Evolutionary conservation across 2,329 filamentous ascomycete genomes (phyloP), one percentile per base, ranked within the genome.

Genomic region (Trichoderma koningiopsis): DNA sequence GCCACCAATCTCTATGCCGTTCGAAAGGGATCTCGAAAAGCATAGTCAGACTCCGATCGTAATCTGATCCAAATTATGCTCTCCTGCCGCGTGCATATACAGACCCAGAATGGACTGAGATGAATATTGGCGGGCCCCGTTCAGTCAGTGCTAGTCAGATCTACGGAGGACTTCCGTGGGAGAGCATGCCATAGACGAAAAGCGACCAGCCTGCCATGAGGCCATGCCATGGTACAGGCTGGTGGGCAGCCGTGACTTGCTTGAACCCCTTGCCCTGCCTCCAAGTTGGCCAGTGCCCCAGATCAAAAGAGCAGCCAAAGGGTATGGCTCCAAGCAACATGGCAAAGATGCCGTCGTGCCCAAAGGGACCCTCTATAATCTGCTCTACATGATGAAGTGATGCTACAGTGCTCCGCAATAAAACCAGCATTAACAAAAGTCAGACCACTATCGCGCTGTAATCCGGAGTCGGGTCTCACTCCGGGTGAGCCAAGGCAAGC

Each of bases 1-100:
- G 61, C 63, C 63, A 49, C 63, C 55, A 52, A 67, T 52, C 22
- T 59, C 40, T 67, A 33, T 43, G 27, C 35, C 29, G 52, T 35
- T 57, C 24, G 40, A 35, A 43, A 24, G 27, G n/a, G 24, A 24
- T 49, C 63, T 35, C 13, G 29, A 66, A 35, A 55, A 53, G 53
- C 19, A 55, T 47, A 31, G 63, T 58, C 37, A 53, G 63, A 66
- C 63, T 49, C 53, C 22, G 63, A 58, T 66, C 53, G 55, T 22
- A 66, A 66, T 58, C 63, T 49, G 63, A 66, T 66, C 63, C 27
- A 64, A 57, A 49, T 58, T 58, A 66, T 66, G 37, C 53, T 65
- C 63, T 55, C 63, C 53, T 58, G 24, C 53, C n/a, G 53, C 53
- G 37, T 58, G 63, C 63, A 66, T 47, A 66, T 47, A 56, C 24